phyloP scores from a whole-genome alignment of 768 basidiomycete species.

The Tulasnella sp. region DNA sequence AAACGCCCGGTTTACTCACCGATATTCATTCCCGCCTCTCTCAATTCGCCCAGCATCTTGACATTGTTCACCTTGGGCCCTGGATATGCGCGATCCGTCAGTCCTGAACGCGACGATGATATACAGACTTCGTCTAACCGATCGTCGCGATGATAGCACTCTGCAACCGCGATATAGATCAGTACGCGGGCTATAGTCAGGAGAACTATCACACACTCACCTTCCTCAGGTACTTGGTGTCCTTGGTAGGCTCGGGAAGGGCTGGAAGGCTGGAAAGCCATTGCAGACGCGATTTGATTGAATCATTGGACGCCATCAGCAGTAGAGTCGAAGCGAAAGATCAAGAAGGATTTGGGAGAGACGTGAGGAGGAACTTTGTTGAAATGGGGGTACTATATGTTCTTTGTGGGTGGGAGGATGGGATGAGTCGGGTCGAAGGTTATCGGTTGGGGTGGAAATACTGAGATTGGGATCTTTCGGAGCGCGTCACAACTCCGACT shows the following conservation, averaged over 20 bases:
- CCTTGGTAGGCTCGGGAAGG: constrained; percentile 34
- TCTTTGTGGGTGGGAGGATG: background rate
- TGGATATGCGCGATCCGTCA: constrained; percentile 26
- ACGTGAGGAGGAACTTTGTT: background rate
- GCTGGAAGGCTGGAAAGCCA: constrained; percentile 8
- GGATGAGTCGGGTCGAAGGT: background rate
- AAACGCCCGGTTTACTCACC: constrained; percentile 43
- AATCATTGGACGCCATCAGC: background rate
- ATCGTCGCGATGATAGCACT: constrained; percentile 98
- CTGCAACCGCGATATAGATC: constrained; percentile 34
- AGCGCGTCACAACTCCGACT: too few species aligned
- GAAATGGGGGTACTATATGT: background rate
- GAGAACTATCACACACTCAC: constrained; percentile 35
- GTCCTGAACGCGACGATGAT: constrained; percentile 12
- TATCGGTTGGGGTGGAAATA: too few species aligned
- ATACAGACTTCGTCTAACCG: constrained; percentile 40
- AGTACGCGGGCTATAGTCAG: constrained; percentile 11
- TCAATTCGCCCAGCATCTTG: constrained; percentile 76
- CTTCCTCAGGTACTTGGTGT: constrained; percentile 85
- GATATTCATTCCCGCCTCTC: constrained; percentile 92
- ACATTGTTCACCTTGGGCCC: constrained; percentile 91
- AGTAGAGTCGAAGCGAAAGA: background rate
- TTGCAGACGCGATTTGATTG: constrained; percentile 7
- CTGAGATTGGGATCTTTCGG: too few species aligned
- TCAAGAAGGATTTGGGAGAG: background rate